Base-by-base conservation (phyloP, 306 rosid species). In the Comarum palustre region DNA sequence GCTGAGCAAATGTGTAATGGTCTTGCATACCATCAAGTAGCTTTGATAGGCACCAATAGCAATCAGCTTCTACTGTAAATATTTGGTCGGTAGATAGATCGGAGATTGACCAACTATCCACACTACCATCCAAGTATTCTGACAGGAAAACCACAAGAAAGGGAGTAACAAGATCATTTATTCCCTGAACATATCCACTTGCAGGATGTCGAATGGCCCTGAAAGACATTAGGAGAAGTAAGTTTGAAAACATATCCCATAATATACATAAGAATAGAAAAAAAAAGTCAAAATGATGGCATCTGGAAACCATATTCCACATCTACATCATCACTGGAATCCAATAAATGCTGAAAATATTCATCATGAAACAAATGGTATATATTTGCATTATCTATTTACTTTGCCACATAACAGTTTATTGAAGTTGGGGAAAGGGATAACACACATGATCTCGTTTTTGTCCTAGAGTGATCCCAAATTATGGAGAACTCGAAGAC, bases 151-250 rank as follows among this genome's bases (percentile, higher is more conserved):
- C 97, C 77, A 93, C 90, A 66, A 93, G 77, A 87, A 93, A 93
- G 13, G 98, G 98, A 19, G 98, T 90, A 61, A 77, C 97, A 61
- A 93, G 97, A 80, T 93, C 98, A 78, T 93, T 93, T 90, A 93
- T 93, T 79, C 98, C 98, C 89, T 90, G 98, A 75, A 93, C 98
- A 70, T 93, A 93, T 79, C 98, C 98, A 82, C 98, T 93, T 67
- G 98, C 98, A 68, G 98, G 98, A 86, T 93, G 98, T 69, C 96
- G 96, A 78, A 93, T 93, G 54, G 98, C 97, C 98, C 98, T 93
- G 85, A 73, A 82, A 59, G 63, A 80, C 24, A 79, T 52, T 55
- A 78, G 61, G 60, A 77, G 78, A 80, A 54, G 73, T 54, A 65
- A 72, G 6, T 64, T 50, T 27, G 64, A 22, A 16, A 34, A 58